Evolutionary conservation across 1,284 basidiomycete species (phyloP).

Genomic region (Ustilago trichophora): DNA sequence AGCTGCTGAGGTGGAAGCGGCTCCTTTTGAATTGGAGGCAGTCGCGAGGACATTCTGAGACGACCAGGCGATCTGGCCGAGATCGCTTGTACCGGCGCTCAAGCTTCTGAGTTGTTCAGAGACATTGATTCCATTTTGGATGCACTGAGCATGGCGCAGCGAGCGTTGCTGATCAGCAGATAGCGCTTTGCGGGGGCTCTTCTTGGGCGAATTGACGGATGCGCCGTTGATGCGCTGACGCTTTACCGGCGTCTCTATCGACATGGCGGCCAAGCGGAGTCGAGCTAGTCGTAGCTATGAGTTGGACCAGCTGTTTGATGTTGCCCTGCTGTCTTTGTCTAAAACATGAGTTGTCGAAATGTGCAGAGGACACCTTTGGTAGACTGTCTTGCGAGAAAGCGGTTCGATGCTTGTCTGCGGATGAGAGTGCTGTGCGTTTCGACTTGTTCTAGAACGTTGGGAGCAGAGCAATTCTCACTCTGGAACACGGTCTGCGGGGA

Average conservation of each 20-base stretch:
- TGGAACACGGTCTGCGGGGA: too few relatives aligned
- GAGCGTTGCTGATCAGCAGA: constrained; percentile 17
- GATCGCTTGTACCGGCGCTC: constrained; percentile 1
- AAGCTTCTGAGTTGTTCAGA: constrained; percentile 15
- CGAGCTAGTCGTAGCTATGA: too few relatives aligned
- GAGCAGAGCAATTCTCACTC: too few relatives aligned
- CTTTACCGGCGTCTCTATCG: constrained; percentile 27
- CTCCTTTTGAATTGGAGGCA: constrained; percentile 25
- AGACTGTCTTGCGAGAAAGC: too few relatives aligned
- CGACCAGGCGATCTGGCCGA: constrained; percentile 37
- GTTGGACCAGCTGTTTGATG: too few relatives aligned
- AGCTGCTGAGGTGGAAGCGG: constrained; percentile 1
- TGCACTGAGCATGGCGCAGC: constrained; percentile 21
- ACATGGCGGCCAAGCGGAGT: constrained; percentile 7
- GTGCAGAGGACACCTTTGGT: too few relatives aligned
- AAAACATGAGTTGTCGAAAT: too few relatives aligned
- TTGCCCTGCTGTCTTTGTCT: too few relatives aligned
- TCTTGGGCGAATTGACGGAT: not conserved
- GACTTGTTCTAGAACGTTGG: too few relatives aligned
- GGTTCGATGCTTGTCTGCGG: too few relatives aligned
- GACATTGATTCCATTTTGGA: constrained; percentile 20
- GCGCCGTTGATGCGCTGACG: constrained; percentile 14
- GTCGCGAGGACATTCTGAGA: constrained; percentile 31
- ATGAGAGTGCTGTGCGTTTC: too few relatives aligned
- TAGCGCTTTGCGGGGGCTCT: not conserved